These are phyloP conservation scores for Gynostemma pentaphyllum DNA, from an alignment of 306 rosid species.

Conservation along the genomic window DNA sequence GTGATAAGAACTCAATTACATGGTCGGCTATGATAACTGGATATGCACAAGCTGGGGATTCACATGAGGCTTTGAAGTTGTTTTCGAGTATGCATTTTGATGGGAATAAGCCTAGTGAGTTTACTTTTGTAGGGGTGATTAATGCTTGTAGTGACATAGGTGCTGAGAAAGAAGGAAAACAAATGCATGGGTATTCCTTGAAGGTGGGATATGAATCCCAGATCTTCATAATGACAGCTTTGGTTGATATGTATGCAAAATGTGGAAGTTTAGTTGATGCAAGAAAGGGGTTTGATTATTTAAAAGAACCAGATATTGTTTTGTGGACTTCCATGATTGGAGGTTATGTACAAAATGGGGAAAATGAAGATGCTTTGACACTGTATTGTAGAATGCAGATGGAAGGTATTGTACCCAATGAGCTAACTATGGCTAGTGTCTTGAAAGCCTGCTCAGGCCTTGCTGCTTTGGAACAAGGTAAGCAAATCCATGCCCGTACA, in stretches of 20 bases:
- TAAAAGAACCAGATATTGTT: conserved; percentile 62
- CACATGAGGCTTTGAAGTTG: conserved; percentile 41
- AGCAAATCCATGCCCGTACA: conserved; percentile 55
- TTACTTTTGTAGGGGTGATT: conserved; percentile 62
- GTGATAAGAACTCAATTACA: conserved; percentile 62
- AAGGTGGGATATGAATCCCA: conserved; percentile 69
- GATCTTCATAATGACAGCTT: conserved; percentile 52
- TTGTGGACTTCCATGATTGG: conserved; percentile 86
- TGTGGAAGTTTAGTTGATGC: conserved; percentile 55
- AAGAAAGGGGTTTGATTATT: conserved; percentile 50
- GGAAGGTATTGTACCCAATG: conserved; percentile 54
- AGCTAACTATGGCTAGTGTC: conserved; percentile 66
- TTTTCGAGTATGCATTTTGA: conserved; percentile 50
- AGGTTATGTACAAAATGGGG: conserved; percentile 66
- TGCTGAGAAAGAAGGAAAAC: conserved; percentile 56
- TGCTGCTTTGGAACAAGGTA: conserved; percentile 82
- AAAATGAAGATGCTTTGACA: conserved; percentile 55
- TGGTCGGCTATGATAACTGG: conserved; percentile 90
- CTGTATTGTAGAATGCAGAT: conserved; percentile 62
- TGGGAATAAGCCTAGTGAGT: conserved; percentile 47
- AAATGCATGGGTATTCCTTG: conserved; percentile 53
- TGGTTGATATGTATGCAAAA: conserved; percentile 88
- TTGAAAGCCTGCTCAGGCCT: conserved; percentile 71
- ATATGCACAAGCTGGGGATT: conserved; percentile 67
- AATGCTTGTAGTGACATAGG: conserved; percentile 63